Conservation (phyloP, 1,139 yeast species). For the Blastobotrys arbuscula region DNA sequence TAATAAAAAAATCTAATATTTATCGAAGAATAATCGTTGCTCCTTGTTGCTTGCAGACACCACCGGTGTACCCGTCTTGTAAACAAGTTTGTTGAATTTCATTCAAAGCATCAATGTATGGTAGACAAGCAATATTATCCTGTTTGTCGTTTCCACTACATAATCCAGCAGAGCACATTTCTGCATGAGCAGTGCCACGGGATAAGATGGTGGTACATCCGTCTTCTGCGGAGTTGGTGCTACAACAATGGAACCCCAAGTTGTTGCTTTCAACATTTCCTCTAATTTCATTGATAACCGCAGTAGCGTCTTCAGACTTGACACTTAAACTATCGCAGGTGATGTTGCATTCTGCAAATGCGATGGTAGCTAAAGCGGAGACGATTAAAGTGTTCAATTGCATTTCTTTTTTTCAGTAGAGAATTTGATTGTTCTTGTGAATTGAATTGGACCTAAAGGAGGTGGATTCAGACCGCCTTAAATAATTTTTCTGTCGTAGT, state of each 20-base stretch:
- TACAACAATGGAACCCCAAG: background rate
- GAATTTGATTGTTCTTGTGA: too few species aligned
- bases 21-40: too few species aligned
- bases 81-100: slow-evolving; percentile 1
- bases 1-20: slow-evolving; percentile 5
- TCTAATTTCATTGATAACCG: background rate
- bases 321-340: slow-evolving; percentile 3
- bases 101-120: background rate
- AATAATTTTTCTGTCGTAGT: too few species aligned
- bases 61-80: background rate
- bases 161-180: background rate
- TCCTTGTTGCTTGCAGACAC: too few species aligned
- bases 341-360: background rate
- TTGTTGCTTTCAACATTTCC: background rate
- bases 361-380: background rate
- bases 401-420: too few species aligned
- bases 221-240: background rate
- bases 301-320: slow-evolving; percentile 1
- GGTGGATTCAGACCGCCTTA: too few species aligned
- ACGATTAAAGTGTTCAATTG: background rate
- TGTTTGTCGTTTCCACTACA: background rate
- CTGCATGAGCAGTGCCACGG: background rate
- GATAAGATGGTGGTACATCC: background rate
- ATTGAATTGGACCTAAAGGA: too few species aligned
- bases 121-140: background rate